Evolutionary conservation across 1,139 yeast species (phyloP).

Genomic region (Pichia sp.): DNA sequence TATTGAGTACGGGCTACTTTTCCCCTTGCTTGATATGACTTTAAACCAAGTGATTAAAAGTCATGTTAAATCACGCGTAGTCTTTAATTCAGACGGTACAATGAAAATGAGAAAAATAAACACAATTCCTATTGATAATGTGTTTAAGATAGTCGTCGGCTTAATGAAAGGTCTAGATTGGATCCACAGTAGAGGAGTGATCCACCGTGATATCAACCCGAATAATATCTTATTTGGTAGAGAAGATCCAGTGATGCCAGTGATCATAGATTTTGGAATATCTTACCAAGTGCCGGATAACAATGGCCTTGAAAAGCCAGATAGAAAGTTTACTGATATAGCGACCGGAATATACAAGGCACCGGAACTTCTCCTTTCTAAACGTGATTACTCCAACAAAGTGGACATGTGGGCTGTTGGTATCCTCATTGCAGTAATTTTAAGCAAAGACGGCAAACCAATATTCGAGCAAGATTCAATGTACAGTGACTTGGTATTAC

Average conservation of each 20-base stretch:
- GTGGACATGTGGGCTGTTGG: slow-evolving; percentile 85
- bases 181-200: slow-evolving; percentile 56
- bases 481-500: slow-evolving; percentile 60
- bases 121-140: slow-evolving; percentile 27
- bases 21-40: slow-evolving; percentile 38
- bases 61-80: slow-evolving; percentile 31
- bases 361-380: slow-evolving; percentile 76
- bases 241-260: slow-evolving; percentile 25
- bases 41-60: slow-evolving; percentile 34
- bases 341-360: slow-evolving; percentile 77
- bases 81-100: slow-evolving; percentile 22
- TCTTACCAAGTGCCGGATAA: slow-evolving; percentile 42
- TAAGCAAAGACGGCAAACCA: slow-evolving; percentile 43
- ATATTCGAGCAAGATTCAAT: slow-evolving; percentile 39
- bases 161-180: slow-evolving; percentile 46
- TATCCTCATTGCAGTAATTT: slow-evolving; percentile 58
- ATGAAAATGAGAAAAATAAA: slow-evolving; percentile 23
- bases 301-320: slow-evolving; percentile 42
- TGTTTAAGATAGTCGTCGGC: slow-evolving; percentile 37
- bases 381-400: slow-evolving; percentile 52
- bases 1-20: slow-evolving; percentile 38
- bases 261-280: slow-evolving; percentile 78
- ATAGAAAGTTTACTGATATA: slow-evolving; percentile 60
- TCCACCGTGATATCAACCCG: slow-evolving; percentile 87
- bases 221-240: slow-evolving; percentile 56